Evolutionary conservation across 306 rosid species (phyloP), one percentile per base, ranked within the genome.

Genomic region (Glycine latifolia): DNA sequence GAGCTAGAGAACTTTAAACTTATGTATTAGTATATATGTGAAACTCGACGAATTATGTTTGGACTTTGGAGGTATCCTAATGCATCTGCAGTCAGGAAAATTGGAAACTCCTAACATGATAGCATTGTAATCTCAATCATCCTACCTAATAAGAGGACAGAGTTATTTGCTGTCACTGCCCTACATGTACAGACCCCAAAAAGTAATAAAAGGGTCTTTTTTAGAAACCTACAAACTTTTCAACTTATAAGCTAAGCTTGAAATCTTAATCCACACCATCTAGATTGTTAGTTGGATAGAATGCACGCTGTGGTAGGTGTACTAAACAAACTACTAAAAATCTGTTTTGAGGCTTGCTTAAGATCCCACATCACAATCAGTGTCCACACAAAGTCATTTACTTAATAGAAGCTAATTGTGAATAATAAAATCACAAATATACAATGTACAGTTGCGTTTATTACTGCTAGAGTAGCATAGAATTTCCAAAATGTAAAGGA

Each of bases 81-180:
- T 37, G 48, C 33, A 78, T 46, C 70, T 53, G 47, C 75, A 71
- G 16, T 67, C 67, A 74, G 8, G 50, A 56, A 17, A 81, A 10
- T 44, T 61, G 67, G 69, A 35, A 14, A 72, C 72, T 55, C 35
- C 59, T 48, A 41, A 60, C 48, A 33, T 26, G 48, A 9, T 12
- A 81, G 8, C 60, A 20, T 39, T 10, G 50, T 59, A 71, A 59
- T 48, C 66, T 50, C 35, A 50, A 61, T 41, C 37, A 71, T 72
- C 67, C 31, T 13, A 79, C 9, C 17, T 20, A 4, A 14, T 16
- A 66, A 39, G 50, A 7, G 53, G 15, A 15, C 13, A 17, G 4
- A 39, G 41, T 50, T 65, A 73, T 67, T 66, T 9, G 26, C 72
- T 65, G 43, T 50, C 15, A 17, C 71, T 55, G 39, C 54, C 67